These are phyloP conservation scores for Dacryopinax spathularia DNA, from an alignment of 768 basidiomycete species.

Conservation along the genomic window DNA sequence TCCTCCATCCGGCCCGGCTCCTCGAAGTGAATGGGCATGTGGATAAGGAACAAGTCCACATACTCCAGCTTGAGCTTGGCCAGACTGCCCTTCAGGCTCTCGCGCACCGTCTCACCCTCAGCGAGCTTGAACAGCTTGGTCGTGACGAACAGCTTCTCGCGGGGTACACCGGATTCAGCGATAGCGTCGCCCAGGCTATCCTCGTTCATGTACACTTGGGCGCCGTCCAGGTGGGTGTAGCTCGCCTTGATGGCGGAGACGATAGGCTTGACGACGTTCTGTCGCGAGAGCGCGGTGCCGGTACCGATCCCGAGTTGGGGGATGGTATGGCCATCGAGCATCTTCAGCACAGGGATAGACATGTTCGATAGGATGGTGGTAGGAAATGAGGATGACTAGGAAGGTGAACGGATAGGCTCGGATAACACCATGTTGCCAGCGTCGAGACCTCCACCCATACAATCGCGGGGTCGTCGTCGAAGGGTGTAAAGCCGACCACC, in stretches of 20 bases:
- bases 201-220: conserved; percentile 23
- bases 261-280: conserved; percentile 3
- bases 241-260: conserved; percentile 17
- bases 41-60: conserved; percentile 25
- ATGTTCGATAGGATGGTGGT: not conserved
- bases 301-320: not conserved
- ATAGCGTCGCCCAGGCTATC: conserved; percentile 21
- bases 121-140: conserved; percentile 12
- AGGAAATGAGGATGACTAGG: not conserved
- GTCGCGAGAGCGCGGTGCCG: conserved; percentile 8
- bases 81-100: conserved; percentile 19
- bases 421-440: not conserved
- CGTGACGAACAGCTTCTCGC: conserved; percentile 23
- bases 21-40: conserved; percentile 14
- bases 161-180: conserved; percentile 10
- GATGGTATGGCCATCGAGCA: conserved; percentile 6
- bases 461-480: not conserved
- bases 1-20: conserved; percentile 12
- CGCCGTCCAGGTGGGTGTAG: conserved; percentile 21
- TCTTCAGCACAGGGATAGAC: conserved; percentile 2
- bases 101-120: conserved; percentile 13
- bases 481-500: too few species aligned
- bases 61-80: conserved; percentile 19
- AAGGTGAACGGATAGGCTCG: not conserved
- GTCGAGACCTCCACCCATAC: not conserved